A percentile compares a stretch with the other conserved stretches of the same genome.
phyloP scores from a whole-genome alignment of 345 rosid species.

The Eucalyptus albens region DNA sequence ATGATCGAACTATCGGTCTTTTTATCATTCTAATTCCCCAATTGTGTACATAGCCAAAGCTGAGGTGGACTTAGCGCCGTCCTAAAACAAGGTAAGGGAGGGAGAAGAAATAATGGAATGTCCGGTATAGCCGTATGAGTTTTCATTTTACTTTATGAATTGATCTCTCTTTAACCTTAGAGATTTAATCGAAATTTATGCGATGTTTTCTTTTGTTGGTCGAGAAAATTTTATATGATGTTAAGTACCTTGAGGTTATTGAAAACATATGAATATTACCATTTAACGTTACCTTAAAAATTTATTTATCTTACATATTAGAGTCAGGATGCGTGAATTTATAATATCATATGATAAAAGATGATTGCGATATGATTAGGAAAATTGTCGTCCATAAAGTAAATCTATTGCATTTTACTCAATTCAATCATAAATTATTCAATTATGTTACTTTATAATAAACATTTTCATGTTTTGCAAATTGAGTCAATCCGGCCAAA shows the following conservation, averaged over 20 bases:
- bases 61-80: background rate
- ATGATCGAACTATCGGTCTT: background rate
- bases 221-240: background rate
- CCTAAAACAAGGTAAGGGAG: background rate
- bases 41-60: background rate
- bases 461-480: too few relatives aligned
- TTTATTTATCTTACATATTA: background rate
- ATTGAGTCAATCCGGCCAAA: too few relatives aligned
- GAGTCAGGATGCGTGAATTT: background rate
- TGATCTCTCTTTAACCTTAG: background rate
- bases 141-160: background rate
- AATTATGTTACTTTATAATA: too few relatives aligned
- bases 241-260: background rate
- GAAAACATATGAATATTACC: background rate
- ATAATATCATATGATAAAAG: too few relatives aligned
- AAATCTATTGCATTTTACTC: too few relatives aligned
- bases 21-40: too few relatives aligned
- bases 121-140: background rate
- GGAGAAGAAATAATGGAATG: background rate
- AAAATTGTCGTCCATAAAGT: too few relatives aligned
- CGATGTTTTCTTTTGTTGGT: too few relatives aligned
- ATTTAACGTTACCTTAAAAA: background rate
- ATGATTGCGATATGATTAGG: background rate
- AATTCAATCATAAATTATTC: too few relatives aligned
- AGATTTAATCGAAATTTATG: background rate